Evolutionary conservation across 2,329 filamentous ascomycete genomes (phyloP).

Genomic region (Zopfia rhizophila): DNA sequence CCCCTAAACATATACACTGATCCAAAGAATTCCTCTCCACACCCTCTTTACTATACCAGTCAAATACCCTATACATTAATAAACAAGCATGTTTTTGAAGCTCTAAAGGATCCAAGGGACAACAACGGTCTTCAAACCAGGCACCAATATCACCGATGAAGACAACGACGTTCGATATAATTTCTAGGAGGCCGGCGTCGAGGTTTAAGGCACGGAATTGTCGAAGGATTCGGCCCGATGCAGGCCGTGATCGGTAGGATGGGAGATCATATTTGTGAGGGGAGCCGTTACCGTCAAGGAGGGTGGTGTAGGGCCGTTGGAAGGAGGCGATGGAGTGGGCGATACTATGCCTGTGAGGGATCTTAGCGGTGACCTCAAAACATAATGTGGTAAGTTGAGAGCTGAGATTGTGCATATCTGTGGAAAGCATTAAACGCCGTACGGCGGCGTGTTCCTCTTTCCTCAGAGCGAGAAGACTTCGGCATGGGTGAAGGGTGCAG

Average conservation of each 20-base stretch:
- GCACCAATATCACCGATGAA: slow-evolving; percentile 32
- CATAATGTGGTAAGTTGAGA: too few relatives aligned
- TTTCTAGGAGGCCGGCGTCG: slow-evolving; percentile 27
- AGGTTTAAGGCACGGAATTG: slow-evolving; percentile 32
- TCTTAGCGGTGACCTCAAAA: slow-evolving; percentile 24
- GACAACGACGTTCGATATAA: slow-evolving; percentile 28
- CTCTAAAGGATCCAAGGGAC: slow-evolving; percentile 36
- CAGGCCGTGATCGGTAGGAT: slow-evolving; percentile 23
- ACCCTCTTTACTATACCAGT: slow-evolving; percentile 36
- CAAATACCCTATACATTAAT: slow-evolving; percentile 37
- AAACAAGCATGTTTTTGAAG: slow-evolving; percentile 43
- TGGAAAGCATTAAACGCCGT: too few relatives aligned
- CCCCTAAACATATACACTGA: slow-evolving; percentile 38
- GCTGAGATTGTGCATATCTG: too few relatives aligned
- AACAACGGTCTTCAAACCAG: slow-evolving; percentile 31
- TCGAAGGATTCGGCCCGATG: slow-evolving; percentile 25
- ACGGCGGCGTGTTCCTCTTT: too few relatives aligned
- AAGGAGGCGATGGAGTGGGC: slow-evolving; percentile 45
- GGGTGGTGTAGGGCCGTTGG: slow-evolving; percentile 38
- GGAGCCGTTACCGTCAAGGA: slow-evolving; percentile 28
- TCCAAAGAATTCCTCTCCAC: slow-evolving; percentile 24
- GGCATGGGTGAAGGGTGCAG: too few relatives aligned
- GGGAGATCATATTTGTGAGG: slow-evolving; percentile 35
- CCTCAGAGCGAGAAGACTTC: too few relatives aligned
- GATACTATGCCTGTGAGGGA: slow-evolving; percentile 41